Percentiles rank a stretch among this genome's conserved stretches.
Evolutionary conservation across 208 protist species (phyloP).

Genomic region (Trypanosoma melophagium): DNA sequence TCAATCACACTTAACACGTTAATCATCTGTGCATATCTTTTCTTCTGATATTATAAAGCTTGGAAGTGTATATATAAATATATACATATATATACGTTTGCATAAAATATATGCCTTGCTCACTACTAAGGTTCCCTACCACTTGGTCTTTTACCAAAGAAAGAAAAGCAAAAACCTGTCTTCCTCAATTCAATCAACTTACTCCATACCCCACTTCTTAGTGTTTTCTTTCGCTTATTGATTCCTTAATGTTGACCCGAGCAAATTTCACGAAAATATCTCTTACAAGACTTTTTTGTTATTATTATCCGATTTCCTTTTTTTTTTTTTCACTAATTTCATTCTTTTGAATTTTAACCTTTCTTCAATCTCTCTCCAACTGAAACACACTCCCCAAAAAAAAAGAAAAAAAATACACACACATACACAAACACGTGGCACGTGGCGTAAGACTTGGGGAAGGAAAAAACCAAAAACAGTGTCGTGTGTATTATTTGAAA

Average conservation of each 20-base stretch:
- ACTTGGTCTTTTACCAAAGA: too few species aligned
- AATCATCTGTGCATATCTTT: background rate
- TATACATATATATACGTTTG: constrained; percentile 16
- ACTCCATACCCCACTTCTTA: background rate
- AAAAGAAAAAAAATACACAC: background rate
- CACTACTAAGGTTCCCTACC: too few species aligned
- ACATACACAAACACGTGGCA: background rate
- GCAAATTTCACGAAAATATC: background rate
- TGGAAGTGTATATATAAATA: background rate
- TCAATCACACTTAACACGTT: background rate
- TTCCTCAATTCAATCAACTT: background rate
- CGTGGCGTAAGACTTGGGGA: too few species aligned
- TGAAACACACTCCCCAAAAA: background rate
- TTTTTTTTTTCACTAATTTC: background rate
- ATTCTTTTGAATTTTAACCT: background rate
- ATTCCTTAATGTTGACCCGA: background rate
- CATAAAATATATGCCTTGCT: background rate
- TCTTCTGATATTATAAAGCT: background rate
- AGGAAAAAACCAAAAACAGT: constrained; percentile 15
- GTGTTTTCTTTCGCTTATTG: background rate
- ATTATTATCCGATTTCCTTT: background rate
- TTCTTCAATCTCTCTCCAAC: background rate
- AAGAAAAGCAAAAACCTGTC: background rate
- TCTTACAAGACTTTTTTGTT: background rate
- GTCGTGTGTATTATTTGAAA: too few species aligned